Evolutionary conservation across 495 filamentous ascomycete species (phyloP).

Genomic region (Thozetella sp.): DNA sequence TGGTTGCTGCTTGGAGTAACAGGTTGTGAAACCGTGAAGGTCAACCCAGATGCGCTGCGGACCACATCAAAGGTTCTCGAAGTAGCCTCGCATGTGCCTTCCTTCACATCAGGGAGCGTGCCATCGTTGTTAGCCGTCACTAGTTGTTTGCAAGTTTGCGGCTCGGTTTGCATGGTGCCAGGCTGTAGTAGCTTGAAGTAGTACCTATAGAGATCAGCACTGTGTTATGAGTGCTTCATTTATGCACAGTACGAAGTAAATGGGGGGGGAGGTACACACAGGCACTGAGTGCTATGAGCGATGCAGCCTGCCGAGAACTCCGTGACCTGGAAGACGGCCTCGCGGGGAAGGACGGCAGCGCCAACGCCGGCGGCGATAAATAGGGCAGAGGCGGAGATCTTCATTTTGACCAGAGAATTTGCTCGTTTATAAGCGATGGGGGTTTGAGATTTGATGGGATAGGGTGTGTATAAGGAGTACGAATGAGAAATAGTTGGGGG

Average conservation of each 20-base stretch:
- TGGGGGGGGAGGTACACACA: no score
- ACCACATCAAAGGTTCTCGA: constrained; percentile 22
- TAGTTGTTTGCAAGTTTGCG: constrained; percentile 18
- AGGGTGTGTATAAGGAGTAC: no score
- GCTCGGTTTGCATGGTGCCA: constrained; percentile 25
- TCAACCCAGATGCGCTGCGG: constrained; percentile 14
- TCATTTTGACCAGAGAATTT: not conserved
- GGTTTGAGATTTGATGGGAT: no score
- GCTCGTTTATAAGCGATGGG: not conserved
- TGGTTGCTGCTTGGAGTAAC: constrained; percentile 23
- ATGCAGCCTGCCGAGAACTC: constrained; percentile 23
- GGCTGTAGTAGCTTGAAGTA: constrained; percentile 21
- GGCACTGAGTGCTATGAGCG: constrained; percentile 24
- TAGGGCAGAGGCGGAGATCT: not conserved
- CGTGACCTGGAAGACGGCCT: constrained; percentile 16
- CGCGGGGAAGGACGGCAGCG: constrained; percentile 6
- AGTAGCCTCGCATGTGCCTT: constrained; percentile 18
- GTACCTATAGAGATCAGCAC: no score
- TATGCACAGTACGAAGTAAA: no score
- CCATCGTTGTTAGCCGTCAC: constrained; percentile 11
- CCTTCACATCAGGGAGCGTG: constrained; percentile 22
- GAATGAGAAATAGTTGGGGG: no score
- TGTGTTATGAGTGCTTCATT: no score
- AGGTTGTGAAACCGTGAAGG: constrained; percentile 18
- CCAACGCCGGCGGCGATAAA: constrained; percentile 11